Evolutionary conservation across 208 protist species (phyloP), one percentile per base, ranked within the genome.

Genomic region (Endotrypanum monterogeii): DNA sequence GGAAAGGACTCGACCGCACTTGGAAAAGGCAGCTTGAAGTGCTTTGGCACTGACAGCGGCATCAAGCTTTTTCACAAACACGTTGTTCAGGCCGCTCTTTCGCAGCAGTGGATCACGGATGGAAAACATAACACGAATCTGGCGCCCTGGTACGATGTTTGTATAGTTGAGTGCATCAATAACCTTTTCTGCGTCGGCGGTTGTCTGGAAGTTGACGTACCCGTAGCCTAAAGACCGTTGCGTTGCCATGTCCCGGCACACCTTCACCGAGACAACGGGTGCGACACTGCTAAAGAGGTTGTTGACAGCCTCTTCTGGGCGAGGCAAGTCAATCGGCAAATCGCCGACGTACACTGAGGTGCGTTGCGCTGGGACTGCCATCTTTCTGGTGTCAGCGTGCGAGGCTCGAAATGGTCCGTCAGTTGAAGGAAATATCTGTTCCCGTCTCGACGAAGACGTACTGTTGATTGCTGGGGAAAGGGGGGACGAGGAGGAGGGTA

Each of bases 181-280:
- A 18, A 97, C 98, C 76, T 94, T 89, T 76, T 99, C 98, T 30
- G 98, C 98, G 82, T 99, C 98, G 28, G 87, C 87, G 25, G 85
- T 65, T 62, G 85, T 97, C 83, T 98, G 92, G 76, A 98, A 99
- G 89, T 99, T 99, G n/a, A 99, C 96, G 86, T 99, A 99, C 48
- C 93, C 98, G 82, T 99, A 99, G 74, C 96, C 97, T 23, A 99
- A 88, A 11, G 96, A 99, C 44, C 89, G 86, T 80, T 96, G 92
- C 30, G 96, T 98, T 28, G 93, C 88, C 57, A 88, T 86, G 78
- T 99, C 98, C 66, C 98, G 94, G 77, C 97, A 99, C 54, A 99
- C 93, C 67, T 94, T 91, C 66, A 99, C 98, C 20, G 94, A 98
- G 41, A 92, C 88, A 63, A 99, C 93, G 12, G 93, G 93, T 50